phyloP scores from a whole-genome alignment of 176 grass and related monocot species.

The Juncus inflexus region DNA sequence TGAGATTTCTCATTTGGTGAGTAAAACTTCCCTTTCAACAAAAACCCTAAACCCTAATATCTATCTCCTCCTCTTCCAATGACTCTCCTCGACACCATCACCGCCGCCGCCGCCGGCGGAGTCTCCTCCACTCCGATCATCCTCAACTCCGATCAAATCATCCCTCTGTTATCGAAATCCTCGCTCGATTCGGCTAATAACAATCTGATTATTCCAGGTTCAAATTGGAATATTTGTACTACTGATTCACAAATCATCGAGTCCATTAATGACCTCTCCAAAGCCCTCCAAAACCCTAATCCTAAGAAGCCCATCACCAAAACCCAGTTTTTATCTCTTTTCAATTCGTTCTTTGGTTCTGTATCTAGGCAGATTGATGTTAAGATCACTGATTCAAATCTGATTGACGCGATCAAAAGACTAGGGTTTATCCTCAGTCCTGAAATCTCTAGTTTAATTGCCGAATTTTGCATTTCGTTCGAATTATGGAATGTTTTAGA shows the following conservation, averaged over 20 bases:
- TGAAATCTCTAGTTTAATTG: slow-evolving; percentile 28
- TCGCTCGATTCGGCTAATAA: slow-evolving; percentile 19
- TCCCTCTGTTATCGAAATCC: slow-evolving; percentile 19
- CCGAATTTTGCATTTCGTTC: slow-evolving; percentile 32
- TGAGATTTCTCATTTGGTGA: no score
- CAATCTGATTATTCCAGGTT: slow-evolving; percentile 28
- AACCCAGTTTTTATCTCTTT: slow-evolving; percentile 31
- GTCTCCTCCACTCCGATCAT: slow-evolving; percentile 32
- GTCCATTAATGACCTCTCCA: slow-evolving; percentile 30
- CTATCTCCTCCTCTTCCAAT: slow-evolving; percentile 32
- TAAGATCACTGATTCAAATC: neutral
- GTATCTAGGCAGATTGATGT: slow-evolving; percentile 33
- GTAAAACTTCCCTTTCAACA: neutral
- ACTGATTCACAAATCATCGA: slow-evolving; percentile 34
- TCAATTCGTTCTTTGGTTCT: slow-evolving; percentile 40
- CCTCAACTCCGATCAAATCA: slow-evolving; percentile 38
- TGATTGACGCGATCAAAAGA: slow-evolving; percentile 22
- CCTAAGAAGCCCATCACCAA: slow-evolving; percentile 16
- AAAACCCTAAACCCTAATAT: slow-evolving; percentile 51
- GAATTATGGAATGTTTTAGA: slow-evolving; percentile 34
- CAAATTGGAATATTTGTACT: slow-evolving; percentile 52
- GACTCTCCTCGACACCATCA: slow-evolving; percentile 63
- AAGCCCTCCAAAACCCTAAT: slow-evolving; percentile 30
- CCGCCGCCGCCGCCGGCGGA: neutral
- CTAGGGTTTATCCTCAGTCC: slow-evolving; percentile 36